These are phyloP conservation scores for Quercus lobata DNA, from an alignment of 331 rosid species.

Conservation along the genomic window DNA sequence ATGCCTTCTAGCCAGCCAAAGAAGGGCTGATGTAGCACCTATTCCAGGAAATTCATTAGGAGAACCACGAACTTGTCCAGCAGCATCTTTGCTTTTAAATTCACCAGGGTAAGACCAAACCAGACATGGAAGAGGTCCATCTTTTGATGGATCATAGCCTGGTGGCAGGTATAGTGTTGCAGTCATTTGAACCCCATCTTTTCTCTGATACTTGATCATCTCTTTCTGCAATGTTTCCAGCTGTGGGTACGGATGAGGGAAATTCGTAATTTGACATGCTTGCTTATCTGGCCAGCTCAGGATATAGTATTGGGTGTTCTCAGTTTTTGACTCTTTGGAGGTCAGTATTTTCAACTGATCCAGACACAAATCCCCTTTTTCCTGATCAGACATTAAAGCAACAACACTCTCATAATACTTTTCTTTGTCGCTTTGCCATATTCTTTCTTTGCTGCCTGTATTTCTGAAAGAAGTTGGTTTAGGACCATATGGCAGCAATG, in stretches of 20 bases:
- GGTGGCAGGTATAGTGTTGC: slow-evolving; percentile 98
- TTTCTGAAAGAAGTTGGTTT: slow-evolving; percentile 66
- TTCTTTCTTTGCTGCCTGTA: slow-evolving; percentile 81
- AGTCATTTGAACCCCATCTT: slow-evolving; percentile 97
- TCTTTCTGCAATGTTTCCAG: slow-evolving; percentile 89
- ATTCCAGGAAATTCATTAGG: slow-evolving; percentile 98
- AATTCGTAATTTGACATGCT: slow-evolving; percentile 67
- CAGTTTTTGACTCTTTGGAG: slow-evolving; percentile 97
- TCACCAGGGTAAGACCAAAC: slow-evolving; percentile 99
- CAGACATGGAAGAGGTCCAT: slow-evolving; percentile 96
- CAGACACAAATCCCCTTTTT: slow-evolving; percentile 78
- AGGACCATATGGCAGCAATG: slow-evolving; percentile 23
- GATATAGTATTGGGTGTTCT: slow-evolving; percentile 83
- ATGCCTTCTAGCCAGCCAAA: slow-evolving; percentile 93
- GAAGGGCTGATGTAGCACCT: slow-evolving; percentile 95
- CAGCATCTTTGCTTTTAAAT: slow-evolving; percentile 98
- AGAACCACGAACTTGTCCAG: slow-evolving; percentile 98
- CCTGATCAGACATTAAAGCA: slow-evolving; percentile 90
- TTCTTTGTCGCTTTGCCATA: slow-evolving; percentile 91
- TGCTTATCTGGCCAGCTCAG: slow-evolving; percentile 82
- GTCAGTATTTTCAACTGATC: slow-evolving; percentile 72
- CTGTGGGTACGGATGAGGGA: slow-evolving; percentile 99
- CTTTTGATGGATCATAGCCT: slow-evolving; percentile 72
- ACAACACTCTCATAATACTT: slow-evolving; percentile 81
- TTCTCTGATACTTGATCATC: slow-evolving; percentile 93